A percentile compares a stretch with the other conserved stretches of the same genome.
Evolutionary conservation across 352 stramenopile genomes (phyloP).

Genomic region (Globisporangium iwayamae): DNA sequence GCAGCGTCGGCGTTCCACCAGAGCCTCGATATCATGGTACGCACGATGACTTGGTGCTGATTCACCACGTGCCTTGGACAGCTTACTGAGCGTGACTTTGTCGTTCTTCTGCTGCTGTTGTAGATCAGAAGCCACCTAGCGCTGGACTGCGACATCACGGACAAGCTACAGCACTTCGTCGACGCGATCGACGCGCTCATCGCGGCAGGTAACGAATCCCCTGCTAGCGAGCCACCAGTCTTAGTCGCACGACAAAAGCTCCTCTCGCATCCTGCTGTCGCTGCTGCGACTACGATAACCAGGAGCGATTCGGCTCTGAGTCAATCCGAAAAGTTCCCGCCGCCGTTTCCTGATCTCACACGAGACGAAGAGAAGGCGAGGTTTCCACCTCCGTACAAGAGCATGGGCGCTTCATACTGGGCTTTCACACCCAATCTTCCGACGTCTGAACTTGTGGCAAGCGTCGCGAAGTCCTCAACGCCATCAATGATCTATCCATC

Average conservation of each 20-base stretch:
- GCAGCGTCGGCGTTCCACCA: slow-evolving; percentile 37
- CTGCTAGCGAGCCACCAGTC: neutral
- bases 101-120: neutral
- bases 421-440: slow-evolving; percentile 19
- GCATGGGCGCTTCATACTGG: slow-evolving; percentile 24
- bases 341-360: slow-evolving; percentile 34
- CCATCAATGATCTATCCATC: slow-evolving; percentile 8
- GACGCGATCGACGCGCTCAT: slow-evolving; percentile 27
- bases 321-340: slow-evolving; percentile 21
- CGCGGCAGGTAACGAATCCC: neutral
- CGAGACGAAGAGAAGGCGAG: slow-evolving; percentile 12
- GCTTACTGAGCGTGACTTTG: neutral
- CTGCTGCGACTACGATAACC: neutral
- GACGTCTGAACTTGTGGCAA: neutral
- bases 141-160: slow-evolving; percentile 23
- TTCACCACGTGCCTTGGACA: neutral
- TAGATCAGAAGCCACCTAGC: slow-evolving; percentile 29
- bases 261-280: slow-evolving; percentile 3
- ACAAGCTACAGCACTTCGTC: slow-evolving; percentile 35
- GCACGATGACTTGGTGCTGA: neutral
- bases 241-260: no score
- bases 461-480: neutral
- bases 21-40: slow-evolving; percentile 33
- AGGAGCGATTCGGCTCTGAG: neutral
- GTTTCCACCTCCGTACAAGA: slow-evolving; percentile 37